Evolutionary conservation across 1,284 basidiomycete genomes (phyloP).

Genomic region (Fomitopsis schrenkii): DNA sequence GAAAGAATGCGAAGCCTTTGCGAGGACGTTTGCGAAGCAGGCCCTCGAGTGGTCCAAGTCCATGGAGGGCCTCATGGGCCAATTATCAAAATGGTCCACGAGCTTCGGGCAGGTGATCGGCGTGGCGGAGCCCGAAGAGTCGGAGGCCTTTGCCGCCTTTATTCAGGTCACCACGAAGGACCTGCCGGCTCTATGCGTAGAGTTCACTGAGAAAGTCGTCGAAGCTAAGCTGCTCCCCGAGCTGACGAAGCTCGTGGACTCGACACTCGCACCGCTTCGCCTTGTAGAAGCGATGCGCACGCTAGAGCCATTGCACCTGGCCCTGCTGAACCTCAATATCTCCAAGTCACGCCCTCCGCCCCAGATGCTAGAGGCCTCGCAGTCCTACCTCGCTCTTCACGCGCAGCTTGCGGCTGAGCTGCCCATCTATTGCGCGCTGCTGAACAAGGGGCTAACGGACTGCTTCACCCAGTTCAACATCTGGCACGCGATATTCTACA

Average conservation of each 20-base stretch:
- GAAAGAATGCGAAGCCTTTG: conserved; percentile 40
- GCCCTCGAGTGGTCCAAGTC: conserved; percentile 56
- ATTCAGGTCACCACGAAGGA: conserved; percentile 50
- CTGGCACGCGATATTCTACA: conserved; percentile 58
- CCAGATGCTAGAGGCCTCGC: conserved; percentile 62
- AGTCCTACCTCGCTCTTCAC: conserved; percentile 69
- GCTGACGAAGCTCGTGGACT: conserved; percentile 49
- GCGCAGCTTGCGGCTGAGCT: conserved; percentile 67
- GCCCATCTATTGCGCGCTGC: conserved; percentile 53
- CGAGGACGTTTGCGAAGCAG: conserved; percentile 55
- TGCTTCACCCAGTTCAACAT: conserved; percentile 46
- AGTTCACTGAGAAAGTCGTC: conserved; percentile 44
- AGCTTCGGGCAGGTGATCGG: conserved; percentile 68
- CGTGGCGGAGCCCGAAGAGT: conserved; percentile 40
- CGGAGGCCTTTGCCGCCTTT: conserved; percentile 76
- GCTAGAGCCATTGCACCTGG: conserved; percentile 62
- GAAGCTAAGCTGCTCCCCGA: conserved; percentile 50
- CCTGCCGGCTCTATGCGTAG: conserved; percentile 47
- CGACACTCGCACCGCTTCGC: conserved; percentile 56
- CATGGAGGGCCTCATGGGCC: conserved; percentile 40
- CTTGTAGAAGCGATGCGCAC: conserved; percentile 67
- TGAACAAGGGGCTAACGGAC: conserved; percentile 52
- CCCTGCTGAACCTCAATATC: conserved; percentile 58
- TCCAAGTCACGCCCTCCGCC: conserved; percentile 60
- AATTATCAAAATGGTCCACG: conserved; percentile 55